Evolutionary conservation across 2,329 filamentous ascomycete genomes (phyloP), one percentile per base, ranked within the genome.

Genomic region (Paramyrothecium sp.): DNA sequence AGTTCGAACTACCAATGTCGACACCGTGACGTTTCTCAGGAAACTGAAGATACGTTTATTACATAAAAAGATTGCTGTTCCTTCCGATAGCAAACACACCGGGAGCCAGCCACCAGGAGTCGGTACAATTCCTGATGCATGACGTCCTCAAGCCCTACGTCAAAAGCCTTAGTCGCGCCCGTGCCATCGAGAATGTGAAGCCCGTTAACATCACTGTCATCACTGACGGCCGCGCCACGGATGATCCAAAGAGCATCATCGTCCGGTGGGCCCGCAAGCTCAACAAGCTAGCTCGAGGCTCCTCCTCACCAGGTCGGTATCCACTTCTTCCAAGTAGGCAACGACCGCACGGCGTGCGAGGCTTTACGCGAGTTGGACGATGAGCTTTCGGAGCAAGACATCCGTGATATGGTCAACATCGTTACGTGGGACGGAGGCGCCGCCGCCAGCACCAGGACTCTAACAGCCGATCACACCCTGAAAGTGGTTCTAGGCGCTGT

Each of bases 291-390:
- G n/a, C 71, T 89, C 8, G 81, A 87, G 10, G 92, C 92, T 0
- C 86, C 89, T 3, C 81, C 87, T 1, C 90, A 90, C 79, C 95
- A 98, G 76, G 79, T 97, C 10, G 94, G 94, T 33, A 86, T 98
- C 56, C 94, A 98, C 72, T 98, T 98, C 78, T 96, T 98, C 79
- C 94, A 97, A 74, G 90, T 98, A 48, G 94, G 95, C 56, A 81
- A 84, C 53, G 91, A 96, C 64, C 68, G 75, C 1, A 77, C 73
- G 0, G 94, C 93, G 0, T 79, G 81, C 2, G 73, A 80, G 62
- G 86, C 89, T 56, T 78, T 98, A 44, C 77, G 83, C 63, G 80
- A 87, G 51, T 79, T 98, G 8, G 94, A 98, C 68, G 90, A 97
- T 70, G 78, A 82, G 47, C 67, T 83, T 17, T 76, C 79, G 23